Evolutionary conservation across 192 early-diverging fungal genomes (phyloP).

Genomic region (Rhizophlyctis rosea): DNA sequence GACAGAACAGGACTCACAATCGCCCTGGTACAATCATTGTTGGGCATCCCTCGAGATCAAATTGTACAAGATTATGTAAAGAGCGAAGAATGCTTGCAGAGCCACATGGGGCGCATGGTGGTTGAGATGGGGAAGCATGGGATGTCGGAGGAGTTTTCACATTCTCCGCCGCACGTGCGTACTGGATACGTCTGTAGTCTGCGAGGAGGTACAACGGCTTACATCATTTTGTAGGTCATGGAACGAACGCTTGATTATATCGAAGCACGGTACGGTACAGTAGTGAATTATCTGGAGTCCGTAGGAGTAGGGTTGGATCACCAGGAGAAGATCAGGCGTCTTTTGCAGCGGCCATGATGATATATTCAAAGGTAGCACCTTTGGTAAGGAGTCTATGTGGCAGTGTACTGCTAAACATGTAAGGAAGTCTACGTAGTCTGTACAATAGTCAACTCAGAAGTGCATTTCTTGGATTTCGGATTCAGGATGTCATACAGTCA

Average conservation of each 20-base stretch:
- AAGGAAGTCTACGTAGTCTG: too few species aligned
- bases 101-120: neutral
- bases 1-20: constrained; percentile 46
- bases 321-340: neutral
- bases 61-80: constrained; percentile 29
- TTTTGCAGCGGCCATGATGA: too few species aligned
- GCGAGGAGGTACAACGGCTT: neutral
- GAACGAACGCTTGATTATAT: neutral
- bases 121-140: neutral
- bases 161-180: neutral
- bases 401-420: too few species aligned
- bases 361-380: too few species aligned
- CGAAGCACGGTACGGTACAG: neutral
- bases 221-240: neutral
- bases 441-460: too few species aligned
- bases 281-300: neutral
- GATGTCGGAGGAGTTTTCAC: neutral
- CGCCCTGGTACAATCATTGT: constrained; percentile 19
- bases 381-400: too few species aligned
- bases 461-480: too few species aligned
- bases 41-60: constrained; percentile 7
- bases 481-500: too few species aligned
- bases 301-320: neutral
- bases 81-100: neutral
- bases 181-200: too few species aligned